Base-by-base conservation (phyloP, 2,329 filamentous ascomycete genomes). In the Aspergillus texensis region DNA sequence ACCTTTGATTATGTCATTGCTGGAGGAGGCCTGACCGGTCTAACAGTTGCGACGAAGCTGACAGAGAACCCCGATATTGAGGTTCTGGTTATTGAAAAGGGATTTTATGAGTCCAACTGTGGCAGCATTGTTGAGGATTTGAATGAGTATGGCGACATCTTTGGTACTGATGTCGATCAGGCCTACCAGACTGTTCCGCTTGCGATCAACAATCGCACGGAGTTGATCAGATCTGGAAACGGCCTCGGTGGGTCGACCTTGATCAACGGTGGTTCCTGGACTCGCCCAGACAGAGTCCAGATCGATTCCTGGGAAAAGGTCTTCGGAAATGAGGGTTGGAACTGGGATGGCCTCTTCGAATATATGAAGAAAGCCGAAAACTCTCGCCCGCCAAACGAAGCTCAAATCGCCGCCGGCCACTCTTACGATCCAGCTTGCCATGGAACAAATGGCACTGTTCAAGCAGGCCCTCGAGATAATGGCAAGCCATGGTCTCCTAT, bases 341-440 rank as follows among this genome's bases (percentile, higher is more conserved):
- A 75, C 43, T 85, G 81, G 80, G 72, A 78, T 1, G 75, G 70
- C 43, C 67, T 86, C 5, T 62, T 83, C 3, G 78, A 78, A 0
- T 85, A 85, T 63, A 85, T 85, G 71, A 74, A 77, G 46, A 82
- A 83, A 73, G 73, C 62, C 1, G 73, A 75, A 54, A n/a, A 24
- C 4, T 36, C 62, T 16, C 71, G 71, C 39, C 28, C 54, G 14
- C 73, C 73, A 1, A 72, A 53, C 21, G 55, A 62, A 9, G 58
- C 50, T 14, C 62, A 72, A 39, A 64, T 72, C 36, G 65, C 59
- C 10, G 68, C 69, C 24, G 71, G 71, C 2, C 68, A 72, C 36
- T 65, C 30, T 57, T 73, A 65, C 36, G 57, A 74, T n/a, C 32
- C 67, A 14, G 28, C 54, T 16, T 74, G 71, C 24, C 72, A 75